Evolutionary conservation across 768 basidiomycete species (phyloP), one percentile per base, ranked within the genome.

Genomic region (Leccinum longicurvipes): DNA sequence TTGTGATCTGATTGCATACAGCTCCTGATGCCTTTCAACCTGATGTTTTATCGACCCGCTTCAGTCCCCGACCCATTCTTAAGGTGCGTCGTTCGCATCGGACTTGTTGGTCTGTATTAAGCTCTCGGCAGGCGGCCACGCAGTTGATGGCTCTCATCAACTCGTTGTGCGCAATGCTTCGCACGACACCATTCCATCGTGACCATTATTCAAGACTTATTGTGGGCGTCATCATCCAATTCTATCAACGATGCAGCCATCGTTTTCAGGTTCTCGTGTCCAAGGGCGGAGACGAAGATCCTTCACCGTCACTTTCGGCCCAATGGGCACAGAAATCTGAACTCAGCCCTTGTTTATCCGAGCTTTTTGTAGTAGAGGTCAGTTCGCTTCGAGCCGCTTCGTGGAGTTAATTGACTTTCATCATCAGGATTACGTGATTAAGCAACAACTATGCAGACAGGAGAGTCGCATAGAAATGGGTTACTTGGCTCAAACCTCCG

Each of bases 181-280:
- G 85, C 54, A 87, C 85, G 6, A 93, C 91, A 17, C 94, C 95
- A 0, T 98, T 98, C 74, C 96, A 98, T 66, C 82, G 87, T 57
- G 96, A 98, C 71, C 94, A 87, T 67, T 97, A 98, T 68, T 87
- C 92, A 17, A 83, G 93, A n/a, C 77, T 98, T 28, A 95, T 98
- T 55, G 82, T 98, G 29, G 87, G 89, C 15, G 89, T 98, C 52
- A 89, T 98, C 55, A 93, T 96, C 39, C 94, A 97, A 70, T 97
- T 96, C 67, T 97, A 98, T 64, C 93, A 97, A 67, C 84, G 89
- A 25, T 98, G 93, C 62, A 93, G 91, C 61, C 88, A 93, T 64
- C 81, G 86, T 36, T 97, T 92, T 69, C 88, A 93, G 59, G 82
- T 83, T 65, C 74, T 91, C 31, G 86, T 89, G 12, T 77, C 82